These are phyloP conservation scores for Ambrosiella beaveri DNA, from an alignment of 2,329 filamentous ascomycete species.

Conservation along the genomic window DNA sequence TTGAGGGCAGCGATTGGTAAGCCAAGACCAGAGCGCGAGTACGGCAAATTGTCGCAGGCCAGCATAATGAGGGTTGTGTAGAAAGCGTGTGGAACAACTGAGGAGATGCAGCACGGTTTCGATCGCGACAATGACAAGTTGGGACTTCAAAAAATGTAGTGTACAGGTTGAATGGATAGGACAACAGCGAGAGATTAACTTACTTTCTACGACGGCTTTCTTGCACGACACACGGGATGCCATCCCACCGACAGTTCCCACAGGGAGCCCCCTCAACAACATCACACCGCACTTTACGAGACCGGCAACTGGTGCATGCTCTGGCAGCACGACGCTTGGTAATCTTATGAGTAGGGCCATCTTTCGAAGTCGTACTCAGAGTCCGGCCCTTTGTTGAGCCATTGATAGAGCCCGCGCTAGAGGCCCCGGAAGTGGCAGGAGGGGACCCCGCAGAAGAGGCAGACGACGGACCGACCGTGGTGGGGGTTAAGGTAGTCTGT, in stretches of 20 bases:
- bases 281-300: slow-evolving; percentile 84
- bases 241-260: slow-evolving; percentile 70
- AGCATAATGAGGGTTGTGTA: too few relatives aligned
- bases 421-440: background rate
- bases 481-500: background rate
- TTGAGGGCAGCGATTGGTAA: background rate
- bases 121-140: too few relatives aligned
- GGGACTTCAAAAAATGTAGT: background rate
- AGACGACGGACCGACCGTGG: background rate
- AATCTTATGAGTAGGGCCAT: slow-evolving; percentile 27
- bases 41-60: background rate
- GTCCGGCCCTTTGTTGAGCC: slow-evolving; percentile 6
- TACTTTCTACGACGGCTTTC: slow-evolving; percentile 77
- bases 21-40: background rate
- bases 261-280: slow-evolving; percentile 78
- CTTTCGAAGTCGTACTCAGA: slow-evolving; percentile 16
- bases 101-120: too few relatives aligned
- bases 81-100: too few relatives aligned
- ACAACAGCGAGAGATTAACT: slow-evolving; percentile 23
- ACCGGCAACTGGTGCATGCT: slow-evolving; percentile 75
- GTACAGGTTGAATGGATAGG: background rate
- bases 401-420: background rate
- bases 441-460: background rate
- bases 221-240: slow-evolving; percentile 59
- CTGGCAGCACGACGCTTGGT: slow-evolving; percentile 76